Percentiles rank a stretch among this genome's conserved stretches.
phyloP scores from a whole-genome alignment of 2,329 filamentous ascomycete species.

The Aspergillus hiratsukae region DNA sequence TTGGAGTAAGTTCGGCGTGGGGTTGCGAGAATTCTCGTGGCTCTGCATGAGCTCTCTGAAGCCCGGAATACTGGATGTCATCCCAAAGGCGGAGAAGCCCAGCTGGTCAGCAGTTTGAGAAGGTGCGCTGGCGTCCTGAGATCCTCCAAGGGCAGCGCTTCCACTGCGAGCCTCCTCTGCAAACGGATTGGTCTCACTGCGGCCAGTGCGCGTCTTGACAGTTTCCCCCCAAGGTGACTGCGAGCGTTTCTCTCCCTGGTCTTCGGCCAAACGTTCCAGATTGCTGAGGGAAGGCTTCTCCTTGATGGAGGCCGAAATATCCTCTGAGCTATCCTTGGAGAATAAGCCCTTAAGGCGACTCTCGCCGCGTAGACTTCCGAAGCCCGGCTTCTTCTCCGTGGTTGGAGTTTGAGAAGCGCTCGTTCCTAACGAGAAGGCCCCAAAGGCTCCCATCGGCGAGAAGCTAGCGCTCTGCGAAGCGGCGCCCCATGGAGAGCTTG shows the following conservation, averaged over 20 bases:
- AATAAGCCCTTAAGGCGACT: constrained; percentile 84
- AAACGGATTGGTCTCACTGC: constrained; percentile 48
- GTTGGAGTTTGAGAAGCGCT: constrained; percentile 50
- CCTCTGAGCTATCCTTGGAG: constrained; percentile 70
- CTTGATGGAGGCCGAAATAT: constrained; percentile 48
- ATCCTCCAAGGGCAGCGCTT: constrained; percentile 67
- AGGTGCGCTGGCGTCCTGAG: constrained; percentile 62
- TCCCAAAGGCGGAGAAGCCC: constrained; percentile 58
- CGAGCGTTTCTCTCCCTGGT: constrained; percentile 42
- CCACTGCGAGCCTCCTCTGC: constrained; percentile 51
- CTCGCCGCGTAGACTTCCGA: constrained; percentile 65
- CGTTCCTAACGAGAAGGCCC: constrained; percentile 70
- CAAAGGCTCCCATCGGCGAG: constrained; percentile 78
- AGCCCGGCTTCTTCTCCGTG: constrained; percentile 66
- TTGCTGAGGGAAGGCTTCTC: constrained; percentile 53
- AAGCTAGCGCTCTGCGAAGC: constrained; percentile 60
- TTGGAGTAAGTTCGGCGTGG: constrained; percentile 48
- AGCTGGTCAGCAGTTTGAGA: constrained; percentile 49
- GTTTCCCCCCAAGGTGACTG: constrained; percentile 50
- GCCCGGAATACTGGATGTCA: constrained; percentile 55
- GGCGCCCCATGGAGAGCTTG: constrained; percentile 55
- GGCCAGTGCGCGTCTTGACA: constrained; percentile 43
- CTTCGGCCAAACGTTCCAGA: constrained; percentile 52
- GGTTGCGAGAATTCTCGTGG: constrained; percentile 55
- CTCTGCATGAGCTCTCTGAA: constrained; percentile 55